A percentile compares a stretch with the other conserved stretches of the same genome.
Conservation (phyloP, 140 eudicot genomes). For the Anethum foeniculum region DNA sequence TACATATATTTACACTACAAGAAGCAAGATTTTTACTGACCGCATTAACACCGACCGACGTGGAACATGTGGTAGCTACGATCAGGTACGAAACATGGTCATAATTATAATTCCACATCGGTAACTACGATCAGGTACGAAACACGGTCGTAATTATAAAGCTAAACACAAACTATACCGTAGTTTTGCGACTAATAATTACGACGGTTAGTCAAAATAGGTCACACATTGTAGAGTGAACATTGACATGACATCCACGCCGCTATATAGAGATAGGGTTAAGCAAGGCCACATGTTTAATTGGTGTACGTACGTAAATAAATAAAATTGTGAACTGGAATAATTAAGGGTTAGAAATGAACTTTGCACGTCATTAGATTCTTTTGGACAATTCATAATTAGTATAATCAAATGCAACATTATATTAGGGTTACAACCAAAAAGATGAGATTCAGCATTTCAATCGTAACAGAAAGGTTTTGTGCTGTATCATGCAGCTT, state of each 20-base stretch:
- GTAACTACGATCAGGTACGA: no score
- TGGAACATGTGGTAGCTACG: no score
- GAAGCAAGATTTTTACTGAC: no score
- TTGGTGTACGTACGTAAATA: background rate
- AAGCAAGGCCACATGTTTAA: background rate
- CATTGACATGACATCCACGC: no score
- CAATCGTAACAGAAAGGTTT: background rate
- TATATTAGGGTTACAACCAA: background rate
- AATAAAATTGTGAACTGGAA: background rate
- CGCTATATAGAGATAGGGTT: background rate
- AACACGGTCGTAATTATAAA: no score
- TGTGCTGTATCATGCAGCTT: background rate
- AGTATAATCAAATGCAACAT: background rate
- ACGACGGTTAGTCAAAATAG: no score
- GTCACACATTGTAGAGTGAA: no score
- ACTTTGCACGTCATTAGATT: background rate
- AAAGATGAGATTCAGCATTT: conserved; percentile 3
- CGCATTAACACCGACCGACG: no score
- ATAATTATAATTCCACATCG: no score
- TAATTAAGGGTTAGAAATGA: background rate
- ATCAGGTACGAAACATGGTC: no score
- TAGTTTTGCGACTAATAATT: no score
- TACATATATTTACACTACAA: background rate
- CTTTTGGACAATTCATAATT: background rate
- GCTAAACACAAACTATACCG: no score